Evolutionary conservation across 83 land plant species (phyloP), one percentile per base, ranked within the genome.

Genomic region (Thuja plicata): DNA sequence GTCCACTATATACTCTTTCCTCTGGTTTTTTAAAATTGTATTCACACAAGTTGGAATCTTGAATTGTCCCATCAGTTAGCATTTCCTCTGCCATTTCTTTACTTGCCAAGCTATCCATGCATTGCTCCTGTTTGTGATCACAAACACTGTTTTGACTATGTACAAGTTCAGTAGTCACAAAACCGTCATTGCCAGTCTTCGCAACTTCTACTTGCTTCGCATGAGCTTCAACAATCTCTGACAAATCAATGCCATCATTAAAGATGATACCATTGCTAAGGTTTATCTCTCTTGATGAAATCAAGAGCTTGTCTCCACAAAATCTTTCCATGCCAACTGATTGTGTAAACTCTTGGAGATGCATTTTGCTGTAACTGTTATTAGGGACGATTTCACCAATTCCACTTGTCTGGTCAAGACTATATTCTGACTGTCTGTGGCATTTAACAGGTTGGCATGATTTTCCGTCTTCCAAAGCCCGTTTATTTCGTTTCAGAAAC

Each of bases 381-480:
- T 12, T 24, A 21, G 85, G 55, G 52, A 46, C 85, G 7, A 27
- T 45, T 17, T 48, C 85, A 8, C 13, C 37, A 74, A 83, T 46
- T 83, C 55, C 54, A 83, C 48, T 54, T 2, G 55, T 41, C 30
- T 83, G 85, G 8, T 48, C 85, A 83, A 83, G 34, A 83, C 32
- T 48, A 46, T 83, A n/a, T n/a, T 83, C 55, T 30, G 45, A 46
- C 30, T 27, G 32, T 54, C 46, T 83, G 5, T 83, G 55, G 35
- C 12, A 46, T 46, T 83, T 83, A 43, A 30, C 85, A 30, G 35
- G 85, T 83, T 83, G 85, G 52, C 52, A 48, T 45, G 32, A 46
- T 48, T 45, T 27, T 45, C 55, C 85, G n/a, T 83, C 45, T 83
- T 83, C 85, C 50, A 83, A 43, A 83, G 52, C 55, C 5, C 85